Evolutionary conservation across 495 filamentous ascomycete genomes (phyloP).

Genomic region (Copromyces sp.): DNA sequence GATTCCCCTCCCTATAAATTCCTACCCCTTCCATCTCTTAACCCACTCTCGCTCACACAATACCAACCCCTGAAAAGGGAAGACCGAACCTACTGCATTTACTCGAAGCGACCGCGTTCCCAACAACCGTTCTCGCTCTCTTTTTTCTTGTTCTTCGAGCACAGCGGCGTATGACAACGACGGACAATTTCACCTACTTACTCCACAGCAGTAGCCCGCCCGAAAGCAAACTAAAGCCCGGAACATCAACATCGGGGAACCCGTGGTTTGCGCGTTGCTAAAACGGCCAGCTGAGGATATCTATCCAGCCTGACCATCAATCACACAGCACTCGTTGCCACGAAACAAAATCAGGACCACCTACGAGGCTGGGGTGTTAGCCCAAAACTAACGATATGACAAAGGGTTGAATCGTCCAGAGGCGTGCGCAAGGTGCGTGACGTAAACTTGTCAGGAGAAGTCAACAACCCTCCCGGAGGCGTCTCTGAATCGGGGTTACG

Average conservation of each 20-base stretch:
- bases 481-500: neutral
- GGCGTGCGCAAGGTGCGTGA: neutral
- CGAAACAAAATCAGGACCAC: neutral
- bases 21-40: neutral
- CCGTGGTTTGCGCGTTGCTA: neutral
- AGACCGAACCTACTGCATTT: neutral
- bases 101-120: neutral
- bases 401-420: neutral
- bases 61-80: constrained; percentile 6
- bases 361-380: neutral
- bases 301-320: neutral
- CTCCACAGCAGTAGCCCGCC: neutral
- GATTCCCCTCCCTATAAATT: neutral
- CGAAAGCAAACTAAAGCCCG: neutral
- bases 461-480: neutral
- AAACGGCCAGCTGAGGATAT: neutral
- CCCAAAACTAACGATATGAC: neutral
- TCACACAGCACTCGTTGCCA: neutral
- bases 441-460: neutral
- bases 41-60: constrained; percentile 4
- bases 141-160: neutral
- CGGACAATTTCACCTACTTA: neutral
- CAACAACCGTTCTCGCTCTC: neutral
- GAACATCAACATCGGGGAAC: neutral
- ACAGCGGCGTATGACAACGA: neutral